These are phyloP conservation scores for Saturnispora mendoncae DNA, from an alignment of 805 yeast genomes.

Conservation along the genomic window DNA sequence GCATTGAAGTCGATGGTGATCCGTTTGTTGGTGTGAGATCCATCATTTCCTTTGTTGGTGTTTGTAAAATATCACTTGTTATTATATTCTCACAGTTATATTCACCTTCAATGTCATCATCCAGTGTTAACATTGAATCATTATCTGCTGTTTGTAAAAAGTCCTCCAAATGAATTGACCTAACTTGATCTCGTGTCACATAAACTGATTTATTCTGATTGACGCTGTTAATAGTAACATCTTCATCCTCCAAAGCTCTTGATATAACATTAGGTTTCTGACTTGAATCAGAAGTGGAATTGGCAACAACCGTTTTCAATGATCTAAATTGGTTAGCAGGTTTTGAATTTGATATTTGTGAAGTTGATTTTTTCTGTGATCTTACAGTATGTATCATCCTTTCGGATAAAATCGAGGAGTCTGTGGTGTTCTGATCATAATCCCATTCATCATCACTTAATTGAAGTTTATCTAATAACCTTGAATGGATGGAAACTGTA, in stretches of 20 bases:
- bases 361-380: slow-evolving; percentile 4
- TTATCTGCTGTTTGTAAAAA: slow-evolving; percentile 9
- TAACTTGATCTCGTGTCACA: slow-evolving; percentile 10
- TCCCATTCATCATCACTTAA: slow-evolving; percentile 27
- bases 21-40: slow-evolving; percentile 12
- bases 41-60: slow-evolving; percentile 10
- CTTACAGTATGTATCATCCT: slow-evolving; percentile 5
- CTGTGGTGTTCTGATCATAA: slow-evolving; percentile 10
- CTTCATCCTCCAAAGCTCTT: slow-evolving; percentile 21
- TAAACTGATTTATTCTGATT: slow-evolving; percentile 12
- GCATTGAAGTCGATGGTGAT: slow-evolving; percentile 11
- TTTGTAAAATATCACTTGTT: not conserved
- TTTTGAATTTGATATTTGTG: slow-evolving; percentile 2
- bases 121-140: slow-evolving; percentile 9
- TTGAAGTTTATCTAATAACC: slow-evolving; percentile 27
- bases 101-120: slow-evolving; percentile 3
- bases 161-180: slow-evolving; percentile 17
- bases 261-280: slow-evolving; percentile 16
- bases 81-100: slow-evolving; percentile 1
- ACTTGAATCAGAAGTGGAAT: slow-evolving; percentile 12
- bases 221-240: slow-evolving; percentile 17
- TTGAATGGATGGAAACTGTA: slow-evolving; percentile 15
- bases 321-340: slow-evolving; percentile 27
- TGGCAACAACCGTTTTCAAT: slow-evolving; percentile 20
- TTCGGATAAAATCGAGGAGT: not conserved